Evolutionary conservation across 371 early-diverging fungal genomes (phyloP).

Genomic region (Aphelidium insulamus): DNA sequence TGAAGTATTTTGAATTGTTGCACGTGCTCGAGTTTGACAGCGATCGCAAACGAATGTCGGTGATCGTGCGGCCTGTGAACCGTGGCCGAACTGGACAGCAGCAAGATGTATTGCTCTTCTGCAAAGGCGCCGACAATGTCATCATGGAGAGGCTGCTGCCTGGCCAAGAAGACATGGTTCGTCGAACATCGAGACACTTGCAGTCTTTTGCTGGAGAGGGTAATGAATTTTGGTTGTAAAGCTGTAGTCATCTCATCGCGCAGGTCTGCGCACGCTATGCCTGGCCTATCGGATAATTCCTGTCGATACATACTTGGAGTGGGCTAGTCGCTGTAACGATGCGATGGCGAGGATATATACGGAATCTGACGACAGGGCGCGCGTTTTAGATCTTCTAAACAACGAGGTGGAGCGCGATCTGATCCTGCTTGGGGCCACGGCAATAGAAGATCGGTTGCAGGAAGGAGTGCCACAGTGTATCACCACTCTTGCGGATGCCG

Average conservation of each 20-base stretch:
- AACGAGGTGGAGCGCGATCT: constrained; percentile 58
- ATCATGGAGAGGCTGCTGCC: constrained; percentile 46
- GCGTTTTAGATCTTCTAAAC: constrained; percentile 41
- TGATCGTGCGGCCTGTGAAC: constrained; percentile 54
- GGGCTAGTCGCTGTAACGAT: constrained; percentile 33
- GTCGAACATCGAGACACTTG: constrained; percentile 33
- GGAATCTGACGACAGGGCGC: too few relatives aligned
- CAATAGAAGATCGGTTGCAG: constrained; percentile 95
- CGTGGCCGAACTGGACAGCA: constrained; percentile 22
- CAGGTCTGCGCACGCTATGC: constrained; percentile 71
- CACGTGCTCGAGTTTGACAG: constrained; percentile 74
- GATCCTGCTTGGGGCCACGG: constrained; percentile 75
- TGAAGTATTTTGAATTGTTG: constrained; percentile 37
- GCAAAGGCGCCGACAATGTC: constrained; percentile 94
- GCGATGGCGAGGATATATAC: constrained; percentile 58
- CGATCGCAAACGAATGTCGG: constrained; percentile 86
- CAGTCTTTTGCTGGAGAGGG: constrained; percentile 49
- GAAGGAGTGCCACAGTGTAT: constrained; percentile 88
- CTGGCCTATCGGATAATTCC: constrained; percentile 46
- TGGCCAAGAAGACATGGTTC: constrained; percentile 18
- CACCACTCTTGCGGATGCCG: constrained; percentile 54
- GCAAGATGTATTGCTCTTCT: constrained; percentile 50
- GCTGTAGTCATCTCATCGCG: constrained; percentile 4
- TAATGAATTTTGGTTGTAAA: constrained; percentile 1
- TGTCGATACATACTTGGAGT: constrained; percentile 38